Percentiles rank a stretch among this genome's conserved stretches.
Evolutionary conservation across 257 asterid genomes (phyloP).

Genomic region (Lantana camara): DNA sequence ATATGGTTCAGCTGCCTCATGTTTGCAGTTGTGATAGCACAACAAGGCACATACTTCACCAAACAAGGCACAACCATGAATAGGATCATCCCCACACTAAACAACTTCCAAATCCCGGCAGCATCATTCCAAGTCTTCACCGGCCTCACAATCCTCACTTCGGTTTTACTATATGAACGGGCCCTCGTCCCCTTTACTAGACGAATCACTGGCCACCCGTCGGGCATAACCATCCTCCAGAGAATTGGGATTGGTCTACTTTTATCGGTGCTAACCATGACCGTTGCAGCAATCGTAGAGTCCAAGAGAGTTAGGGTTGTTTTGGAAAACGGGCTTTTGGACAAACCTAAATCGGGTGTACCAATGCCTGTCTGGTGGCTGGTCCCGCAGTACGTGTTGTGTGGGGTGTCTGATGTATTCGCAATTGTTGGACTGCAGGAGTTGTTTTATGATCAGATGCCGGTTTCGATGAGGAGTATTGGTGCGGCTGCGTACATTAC

Average conservation of each 20-base stretch:
- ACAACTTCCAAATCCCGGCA: conserved; percentile 42
- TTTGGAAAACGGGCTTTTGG: conserved; percentile 30
- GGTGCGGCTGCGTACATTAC: conserved; percentile 64
- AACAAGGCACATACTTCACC: conserved; percentile 57
- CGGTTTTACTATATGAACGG: conserved; percentile 43
- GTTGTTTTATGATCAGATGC: conserved; percentile 67
- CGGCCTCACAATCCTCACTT: conserved; percentile 49
- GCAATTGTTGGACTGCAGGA: conserved; percentile 65
- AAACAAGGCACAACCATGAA: conserved; percentile 58
- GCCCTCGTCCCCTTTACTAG: conserved; percentile 46
- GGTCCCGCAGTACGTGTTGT: conserved; percentile 52
- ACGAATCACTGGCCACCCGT: conserved; percentile 42
- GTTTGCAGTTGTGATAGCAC: conserved; percentile 54
- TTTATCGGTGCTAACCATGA: conserved; percentile 43
- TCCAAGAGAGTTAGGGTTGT: conserved; percentile 37
- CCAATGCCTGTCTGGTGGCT: conserved; percentile 63
- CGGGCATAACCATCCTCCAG: conserved; percentile 67
- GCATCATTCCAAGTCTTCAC: conserved; percentile 65
- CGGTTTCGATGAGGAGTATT: conserved; percentile 51
- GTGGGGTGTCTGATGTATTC: conserved; percentile 54
- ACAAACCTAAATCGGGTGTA: conserved; percentile 32
- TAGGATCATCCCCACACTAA: conserved; percentile 28
- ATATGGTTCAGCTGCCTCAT: conserved; percentile 56
- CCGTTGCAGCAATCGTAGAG: conserved; percentile 48
- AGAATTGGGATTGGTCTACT: conserved; percentile 52